Evolutionary conservation across 208 protist genomes (phyloP).

Genomic region (Lotmaria passim): DNA sequence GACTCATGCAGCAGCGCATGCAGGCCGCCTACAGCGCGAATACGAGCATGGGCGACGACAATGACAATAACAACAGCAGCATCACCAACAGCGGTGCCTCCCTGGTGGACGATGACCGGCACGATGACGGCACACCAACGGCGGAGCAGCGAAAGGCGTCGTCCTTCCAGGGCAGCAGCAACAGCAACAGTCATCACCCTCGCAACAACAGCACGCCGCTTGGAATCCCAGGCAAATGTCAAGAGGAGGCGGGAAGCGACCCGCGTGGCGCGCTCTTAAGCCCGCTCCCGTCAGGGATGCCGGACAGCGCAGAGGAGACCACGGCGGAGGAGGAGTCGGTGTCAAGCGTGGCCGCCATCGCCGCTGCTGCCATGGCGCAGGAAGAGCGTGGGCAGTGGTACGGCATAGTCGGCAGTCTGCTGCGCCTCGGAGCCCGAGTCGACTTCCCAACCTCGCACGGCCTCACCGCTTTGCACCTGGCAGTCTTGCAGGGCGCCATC

Average conservation of each 20-base stretch:
- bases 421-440: slow-evolving; percentile 39
- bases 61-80: not conserved
- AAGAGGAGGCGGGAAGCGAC: not conserved
- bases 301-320: not conserved
- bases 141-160: not conserved
- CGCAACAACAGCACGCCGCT: slow-evolving; percentile 10
- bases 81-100: slow-evolving; percentile 7
- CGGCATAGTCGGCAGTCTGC: slow-evolving; percentile 33
- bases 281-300: slow-evolving; percentile 1
- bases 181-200: not conserved
- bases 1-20: slow-evolving; percentile 13
- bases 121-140: no score
- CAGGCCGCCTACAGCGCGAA: slow-evolving; percentile 9
- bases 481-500: slow-evolving; percentile 35
- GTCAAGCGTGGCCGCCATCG: slow-evolving; percentile 9
- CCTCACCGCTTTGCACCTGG: slow-evolving; percentile 51
- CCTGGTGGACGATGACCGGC: not conserved
- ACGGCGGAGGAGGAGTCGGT: not conserved
- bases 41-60: not conserved
- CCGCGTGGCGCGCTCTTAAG: not conserved
- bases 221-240: not conserved
- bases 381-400: slow-evolving; percentile 27
- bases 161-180: not conserved
- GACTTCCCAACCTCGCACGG: slow-evolving; percentile 35
- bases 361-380: slow-evolving; percentile 16